Conservation (phyloP, 805 yeast species). For the Metschnikowia bowlesiae region DNA sequence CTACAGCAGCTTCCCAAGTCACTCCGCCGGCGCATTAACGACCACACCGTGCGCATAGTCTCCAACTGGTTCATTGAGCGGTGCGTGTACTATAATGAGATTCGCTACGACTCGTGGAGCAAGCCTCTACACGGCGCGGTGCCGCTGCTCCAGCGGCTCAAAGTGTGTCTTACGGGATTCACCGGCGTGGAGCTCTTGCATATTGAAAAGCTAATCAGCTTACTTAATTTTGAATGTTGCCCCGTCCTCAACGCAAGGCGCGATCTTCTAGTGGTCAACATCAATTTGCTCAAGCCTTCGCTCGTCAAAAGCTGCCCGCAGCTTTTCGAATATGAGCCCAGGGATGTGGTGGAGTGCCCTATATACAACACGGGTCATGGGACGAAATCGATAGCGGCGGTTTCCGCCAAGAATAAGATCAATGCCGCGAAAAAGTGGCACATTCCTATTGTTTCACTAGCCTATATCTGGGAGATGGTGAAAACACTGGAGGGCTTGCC, state of each 20-base stretch:
- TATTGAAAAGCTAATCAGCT: slow-evolving; percentile 54
- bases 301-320: slow-evolving; percentile 37
- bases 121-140: slow-evolving; percentile 41
- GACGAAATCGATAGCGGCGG: slow-evolving; percentile 28
- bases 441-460: slow-evolving; percentile 55
- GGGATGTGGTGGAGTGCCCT: slow-evolving; percentile 34
- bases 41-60: slow-evolving; percentile 30
- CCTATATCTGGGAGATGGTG: slow-evolving; percentile 51
- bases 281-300: slow-evolving; percentile 40
- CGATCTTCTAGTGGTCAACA: slow-evolving; percentile 55
- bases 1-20: slow-evolving; percentile 23
- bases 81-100: slow-evolving; percentile 51
- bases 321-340: slow-evolving; percentile 34
- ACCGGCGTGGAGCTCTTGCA: slow-evolving; percentile 74
- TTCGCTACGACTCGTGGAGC: slow-evolving; percentile 61
- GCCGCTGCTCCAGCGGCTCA: slow-evolving; percentile 21
- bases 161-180: slow-evolving; percentile 65
- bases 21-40: slow-evolving; percentile 21
- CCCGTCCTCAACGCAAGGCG: slow-evolving; percentile 47
- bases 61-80: slow-evolving; percentile 85
- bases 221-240: slow-evolving; percentile 49
- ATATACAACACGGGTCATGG: slow-evolving; percentile 20
- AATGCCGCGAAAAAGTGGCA: slow-evolving; percentile 54
- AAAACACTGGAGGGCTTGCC: slow-evolving; percentile 20
- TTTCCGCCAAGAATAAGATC: slow-evolving; percentile 50